Evolutionary conservation across 495 filamentous ascomycete species (phyloP), one percentile per base, ranked within the genome.

Genomic region (Annulohypoxylon moriforme): DNA sequence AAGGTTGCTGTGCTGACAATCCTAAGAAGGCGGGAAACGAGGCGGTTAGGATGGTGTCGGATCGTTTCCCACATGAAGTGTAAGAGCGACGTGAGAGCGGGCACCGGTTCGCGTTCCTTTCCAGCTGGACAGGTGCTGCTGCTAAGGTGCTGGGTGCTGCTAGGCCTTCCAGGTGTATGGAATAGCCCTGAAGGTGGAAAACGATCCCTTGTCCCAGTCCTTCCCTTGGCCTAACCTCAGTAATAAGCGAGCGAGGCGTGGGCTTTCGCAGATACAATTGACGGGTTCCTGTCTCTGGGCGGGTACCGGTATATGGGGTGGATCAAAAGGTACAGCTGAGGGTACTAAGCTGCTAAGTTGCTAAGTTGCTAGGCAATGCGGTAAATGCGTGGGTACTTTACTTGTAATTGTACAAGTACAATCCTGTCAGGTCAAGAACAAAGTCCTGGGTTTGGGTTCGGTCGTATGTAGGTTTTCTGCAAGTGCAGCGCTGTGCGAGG

Each of bases 1-100:
- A 58, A 25, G 34, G 18, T 58, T 47, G 63, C 34, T 64, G 65
- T 64, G 65, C 70, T 68, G 70, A 73, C 70, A 58, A 40, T 64
- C 44, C 60, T 44, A 44, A 64, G 50, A 57, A 52, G 20, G 27
- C 20, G 25, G 36, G 14, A 42, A 52, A 53, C 20, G 46, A 46
- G 33, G 34, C 33, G 20, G 34, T 31, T 29, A 60, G 25, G 20
- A 60, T 49, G 55, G 25, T 34, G 13, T 55, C 64, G 47, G 56
- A 44, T 60, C 24, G 36, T 44, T 36, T 56, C 13, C 65, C 52
- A 55, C 47, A 61, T 44, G 38, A 22, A 53, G 59, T 58, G 24
- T 44, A 44, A 59, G 59, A 66, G 44, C 25, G 40, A 50, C 27
- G 53, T 40, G 38, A 62, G 58, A 44, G 58, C 40, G 13, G 58